phyloP scores from a whole-genome alignment of 2,329 filamentous ascomycete genomes.

The Xylaria sp. region DNA sequence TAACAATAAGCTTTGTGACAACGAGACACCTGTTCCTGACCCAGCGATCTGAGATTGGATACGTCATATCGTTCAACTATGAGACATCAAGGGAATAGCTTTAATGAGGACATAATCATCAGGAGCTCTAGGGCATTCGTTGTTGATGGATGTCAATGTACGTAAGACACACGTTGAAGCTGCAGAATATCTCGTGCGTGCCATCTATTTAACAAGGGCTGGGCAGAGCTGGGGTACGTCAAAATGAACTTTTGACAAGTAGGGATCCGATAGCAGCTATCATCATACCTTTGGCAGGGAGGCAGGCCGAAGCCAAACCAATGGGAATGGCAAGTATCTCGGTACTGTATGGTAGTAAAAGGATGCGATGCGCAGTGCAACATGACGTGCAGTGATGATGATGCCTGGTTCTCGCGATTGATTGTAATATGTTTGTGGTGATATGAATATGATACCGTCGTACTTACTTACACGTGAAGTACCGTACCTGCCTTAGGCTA shows the following conservation, averaged over 20 bases:
- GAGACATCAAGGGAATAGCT: neutral
- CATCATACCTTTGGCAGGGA: neutral
- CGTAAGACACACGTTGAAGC: neutral
- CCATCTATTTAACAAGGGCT: neutral
- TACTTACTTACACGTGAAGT: neutral
- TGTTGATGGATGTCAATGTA: neutral
- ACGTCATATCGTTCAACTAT: neutral
- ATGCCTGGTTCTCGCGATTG: neutral
- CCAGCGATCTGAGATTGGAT: neutral
- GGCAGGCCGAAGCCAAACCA: neutral
- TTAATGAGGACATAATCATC: neutral
- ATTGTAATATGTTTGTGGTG: neutral
- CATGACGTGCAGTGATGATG: constrained; percentile 2
- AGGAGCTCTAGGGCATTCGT: neutral
- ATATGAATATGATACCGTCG: neutral
- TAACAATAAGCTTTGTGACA: neutral
- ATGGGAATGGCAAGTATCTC: neutral
- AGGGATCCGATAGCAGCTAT: neutral
- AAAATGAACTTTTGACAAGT: neutral
- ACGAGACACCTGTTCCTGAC: neutral
- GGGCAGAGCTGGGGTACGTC: neutral
- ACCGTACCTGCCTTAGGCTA: neutral
- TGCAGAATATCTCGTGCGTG: neutral
- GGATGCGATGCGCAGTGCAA: constrained; percentile 1
- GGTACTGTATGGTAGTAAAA: neutral